Percentiles rank a stretch among this genome's conserved stretches.
phyloP scores from a whole-genome alignment of 148 eudicot genomes.

The Fagopyrum tataricum region DNA sequence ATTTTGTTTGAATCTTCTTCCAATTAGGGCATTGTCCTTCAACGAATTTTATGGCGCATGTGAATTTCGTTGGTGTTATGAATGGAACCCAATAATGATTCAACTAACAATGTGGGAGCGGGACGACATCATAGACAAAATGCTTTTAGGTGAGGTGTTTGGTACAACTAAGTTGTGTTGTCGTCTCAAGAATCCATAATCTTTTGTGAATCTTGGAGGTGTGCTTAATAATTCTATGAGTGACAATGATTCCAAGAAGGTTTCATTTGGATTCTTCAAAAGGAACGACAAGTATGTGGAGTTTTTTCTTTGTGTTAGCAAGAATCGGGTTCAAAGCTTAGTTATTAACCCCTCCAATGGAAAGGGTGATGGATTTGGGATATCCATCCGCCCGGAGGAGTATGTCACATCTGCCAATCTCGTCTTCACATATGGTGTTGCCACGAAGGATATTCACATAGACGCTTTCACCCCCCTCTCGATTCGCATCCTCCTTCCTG shows the following conservation, averaged over 20 bases:
- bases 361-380: conserved; percentile 38
- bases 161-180: conserved; percentile 58
- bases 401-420: conserved; percentile 64
- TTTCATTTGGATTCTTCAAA: conserved; percentile 66
- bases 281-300: conserved; percentile 63
- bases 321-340: conserved; percentile 47
- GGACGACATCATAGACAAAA: conserved; percentile 62
- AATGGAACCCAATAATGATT: conserved; percentile 89
- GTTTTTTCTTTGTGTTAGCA: conserved; percentile 64
- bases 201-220: conserved; percentile 63
- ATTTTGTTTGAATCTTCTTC: no score
- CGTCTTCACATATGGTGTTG: conserved; percentile 70
- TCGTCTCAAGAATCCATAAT: conserved; percentile 71
- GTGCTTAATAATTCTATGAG: conserved; percentile 62
- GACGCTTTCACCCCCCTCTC: conserved; percentile 64
- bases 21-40: no score
- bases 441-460: conserved; percentile 87
- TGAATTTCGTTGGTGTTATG: conserved; percentile 90
- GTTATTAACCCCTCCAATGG: conserved; percentile 19
- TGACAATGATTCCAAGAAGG: conserved; percentile 57
- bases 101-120: conserved; percentile 56
- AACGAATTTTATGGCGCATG: no score
- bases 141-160: conserved; percentile 87
- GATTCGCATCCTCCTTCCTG: conserved; percentile 74
- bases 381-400: conserved; percentile 78